phyloP scores from a whole-genome alignment of 2,329 filamentous ascomycete genomes.

The Scopulariopsis brevicaulis region DNA sequence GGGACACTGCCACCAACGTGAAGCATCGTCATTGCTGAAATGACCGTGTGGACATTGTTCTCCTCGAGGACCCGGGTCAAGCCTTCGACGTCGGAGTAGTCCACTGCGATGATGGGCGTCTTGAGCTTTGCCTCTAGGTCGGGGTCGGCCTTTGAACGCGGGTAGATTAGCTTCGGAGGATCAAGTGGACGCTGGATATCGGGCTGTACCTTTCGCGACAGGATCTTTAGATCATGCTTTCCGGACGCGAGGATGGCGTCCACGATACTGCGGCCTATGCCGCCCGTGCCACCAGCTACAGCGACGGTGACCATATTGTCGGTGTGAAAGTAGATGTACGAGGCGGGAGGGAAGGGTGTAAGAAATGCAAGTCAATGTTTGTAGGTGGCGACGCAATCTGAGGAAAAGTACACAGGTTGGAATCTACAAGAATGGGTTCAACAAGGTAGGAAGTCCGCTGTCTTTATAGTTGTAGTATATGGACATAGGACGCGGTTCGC shows the following conservation, averaged over 20 bases:
- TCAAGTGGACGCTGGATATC: background rate
- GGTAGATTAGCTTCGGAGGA: background rate
- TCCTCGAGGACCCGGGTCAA: conserved; percentile 15
- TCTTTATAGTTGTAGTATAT: background rate
- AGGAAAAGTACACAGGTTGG: too few species aligned
- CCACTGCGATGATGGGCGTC: conserved; percentile 12
- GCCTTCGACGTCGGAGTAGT: conserved; percentile 14
- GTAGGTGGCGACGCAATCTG: too few species aligned
- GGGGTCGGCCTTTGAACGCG: conserved; percentile 7
- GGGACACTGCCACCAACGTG: conserved; percentile 17
- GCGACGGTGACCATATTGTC: conserved; percentile 21
- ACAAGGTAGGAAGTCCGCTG: too few species aligned
- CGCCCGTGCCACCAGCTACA: conserved; percentile 32
- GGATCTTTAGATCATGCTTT: conserved; percentile 25
- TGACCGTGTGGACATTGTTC: conserved; percentile 29
- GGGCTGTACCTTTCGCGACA: conserved; percentile 24
- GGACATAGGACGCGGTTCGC: background rate
- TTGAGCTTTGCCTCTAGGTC: conserved; percentile 12
- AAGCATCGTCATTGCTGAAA: conserved; percentile 19
- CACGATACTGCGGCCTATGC: conserved; percentile 31
- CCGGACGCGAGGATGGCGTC: conserved; percentile 23
- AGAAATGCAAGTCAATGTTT: too few species aligned
- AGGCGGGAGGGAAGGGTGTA: too few species aligned
- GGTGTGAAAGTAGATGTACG: background rate
- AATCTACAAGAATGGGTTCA: too few species aligned